Evolutionary conservation across 164 flowering plant genomes (phyloP), one percentile per base, ranked within the genome.

Genomic region (Magnolia changhungtana): DNA sequence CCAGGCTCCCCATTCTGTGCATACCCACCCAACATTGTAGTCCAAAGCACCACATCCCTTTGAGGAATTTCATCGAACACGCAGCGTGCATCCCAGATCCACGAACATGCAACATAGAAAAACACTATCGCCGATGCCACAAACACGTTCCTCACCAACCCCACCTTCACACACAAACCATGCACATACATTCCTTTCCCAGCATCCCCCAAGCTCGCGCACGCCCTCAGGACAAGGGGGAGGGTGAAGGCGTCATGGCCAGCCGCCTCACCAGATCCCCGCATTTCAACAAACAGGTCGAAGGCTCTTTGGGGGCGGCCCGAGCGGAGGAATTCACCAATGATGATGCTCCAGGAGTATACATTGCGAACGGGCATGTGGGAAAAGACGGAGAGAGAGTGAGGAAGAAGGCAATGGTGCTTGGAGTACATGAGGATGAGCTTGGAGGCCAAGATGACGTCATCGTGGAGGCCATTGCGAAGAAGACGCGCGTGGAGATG

Each of bases 281-380:
- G 63, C 82, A 80, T 80, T 31, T 68, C 49, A 10, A 16, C 11
- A 68, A 80, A 76, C 73, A 76, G 45, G 0, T 63, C 21, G 3
- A 80, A 11, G 11, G 79, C 18, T 49, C 63, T 63, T 10, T 24
- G 51, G 1, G 76, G 63, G 9, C 50, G 20, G 19, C 78, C 76
- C 5, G 74, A 67, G 7, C 82, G 73, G 7, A 78, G 59, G 64
- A 80, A 72, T 70, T 76, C 82, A 19, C 82, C 82, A 49, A 80
- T 80, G n/a, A 80, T 76, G 66, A 80, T 80, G 71, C 76, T 80
- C 79, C 82, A 80, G 4, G 82, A 80, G 67, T 59, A 80, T 58
- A 73, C 73, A 73, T 80, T 80, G 31, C 82, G 61, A 4, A 63
- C 20, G 49, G 82, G 79, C 82, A 80, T 80, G 77, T 80, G 79